Percentiles rank a stretch among this genome's conserved stretches.
Conservation (phyloP, 2,329 filamentous ascomycete species). For the Drechslerella stenobrocha region DNA sequence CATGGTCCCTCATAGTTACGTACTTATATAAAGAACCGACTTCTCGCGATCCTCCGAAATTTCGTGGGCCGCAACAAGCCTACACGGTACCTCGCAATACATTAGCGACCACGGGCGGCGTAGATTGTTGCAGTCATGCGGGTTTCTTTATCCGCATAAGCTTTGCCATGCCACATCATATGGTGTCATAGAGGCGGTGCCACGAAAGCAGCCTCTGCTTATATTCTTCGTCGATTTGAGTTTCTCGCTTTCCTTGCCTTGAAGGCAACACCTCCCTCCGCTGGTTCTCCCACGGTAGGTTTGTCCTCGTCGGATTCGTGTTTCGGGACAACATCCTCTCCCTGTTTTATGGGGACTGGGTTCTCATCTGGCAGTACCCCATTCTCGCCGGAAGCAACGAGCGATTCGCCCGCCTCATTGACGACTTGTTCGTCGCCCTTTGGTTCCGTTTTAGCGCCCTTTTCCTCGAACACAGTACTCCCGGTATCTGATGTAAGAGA, state of each 20-base stretch:
- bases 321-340: slow-evolving; percentile 39
- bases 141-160: slow-evolving; percentile 16
- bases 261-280: slow-evolving; percentile 65
- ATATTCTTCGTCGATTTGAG: slow-evolving; percentile 51
- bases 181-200: neutral
- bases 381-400: slow-evolving; percentile 50
- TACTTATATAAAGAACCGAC: slow-evolving; percentile 14
- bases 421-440: slow-evolving; percentile 46
- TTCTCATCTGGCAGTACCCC: slow-evolving; percentile 53
- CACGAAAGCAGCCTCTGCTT: slow-evolving; percentile 13
- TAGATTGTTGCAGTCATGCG: slow-evolving; percentile 5
- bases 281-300: slow-evolving; percentile 43
- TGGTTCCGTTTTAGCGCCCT: slow-evolving; percentile 54
- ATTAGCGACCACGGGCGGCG: slow-evolving; percentile 32
- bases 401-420: neutral
- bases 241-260: slow-evolving; percentile 77
- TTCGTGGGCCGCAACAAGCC: slow-evolving; percentile 30
- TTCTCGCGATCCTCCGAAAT: slow-evolving; percentile 22
- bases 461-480: slow-evolving; percentile 49
- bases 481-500: slow-evolving; percentile 25
- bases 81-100: slow-evolving; percentile 35
- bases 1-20: neutral
- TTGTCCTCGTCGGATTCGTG: slow-evolving; percentile 33
- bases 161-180: slow-evolving; percentile 20
- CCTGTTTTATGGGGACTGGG: slow-evolving; percentile 11